Evolutionary conservation across 2,329 filamentous ascomycete genomes (phyloP).

Genomic region (Pestalotiopsis sp.): DNA sequence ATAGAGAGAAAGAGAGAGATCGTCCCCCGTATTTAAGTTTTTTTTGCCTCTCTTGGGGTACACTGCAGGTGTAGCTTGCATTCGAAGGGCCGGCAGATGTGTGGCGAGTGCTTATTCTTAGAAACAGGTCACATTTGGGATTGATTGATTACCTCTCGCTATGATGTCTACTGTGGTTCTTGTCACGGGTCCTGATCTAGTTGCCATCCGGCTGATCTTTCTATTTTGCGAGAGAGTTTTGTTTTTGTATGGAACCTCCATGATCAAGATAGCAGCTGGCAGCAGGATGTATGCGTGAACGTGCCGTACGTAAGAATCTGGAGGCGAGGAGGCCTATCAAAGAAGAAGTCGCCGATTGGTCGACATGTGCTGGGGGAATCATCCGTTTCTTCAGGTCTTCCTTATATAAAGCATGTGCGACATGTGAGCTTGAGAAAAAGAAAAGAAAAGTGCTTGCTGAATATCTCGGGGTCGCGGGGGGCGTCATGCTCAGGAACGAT

Average conservation of each 20-base stretch:
- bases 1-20: no score
- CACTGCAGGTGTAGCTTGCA: no score
- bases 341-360: background rate
- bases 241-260: background rate
- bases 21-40: no score
- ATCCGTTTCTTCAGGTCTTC: background rate
- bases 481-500: background rate
- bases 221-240: background rate
- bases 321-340: background rate
- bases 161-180: background rate
- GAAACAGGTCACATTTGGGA: background rate
- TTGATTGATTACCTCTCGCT: background rate
- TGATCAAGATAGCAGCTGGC: no score
- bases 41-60: no score
- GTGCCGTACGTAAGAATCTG: background rate
- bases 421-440: background rate
- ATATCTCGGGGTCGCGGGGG: background rate
- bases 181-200: background rate
- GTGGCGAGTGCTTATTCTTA: constrained; percentile 11
- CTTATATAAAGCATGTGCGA: background rate
- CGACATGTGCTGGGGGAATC: background rate
- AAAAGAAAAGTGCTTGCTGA: background rate
- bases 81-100: background rate
- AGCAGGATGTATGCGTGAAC: background rate
- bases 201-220: background rate